Evolutionary conservation across 192 early-diverging fungal genomes (phyloP).

Genomic region (Coemansia javaensis): DNA sequence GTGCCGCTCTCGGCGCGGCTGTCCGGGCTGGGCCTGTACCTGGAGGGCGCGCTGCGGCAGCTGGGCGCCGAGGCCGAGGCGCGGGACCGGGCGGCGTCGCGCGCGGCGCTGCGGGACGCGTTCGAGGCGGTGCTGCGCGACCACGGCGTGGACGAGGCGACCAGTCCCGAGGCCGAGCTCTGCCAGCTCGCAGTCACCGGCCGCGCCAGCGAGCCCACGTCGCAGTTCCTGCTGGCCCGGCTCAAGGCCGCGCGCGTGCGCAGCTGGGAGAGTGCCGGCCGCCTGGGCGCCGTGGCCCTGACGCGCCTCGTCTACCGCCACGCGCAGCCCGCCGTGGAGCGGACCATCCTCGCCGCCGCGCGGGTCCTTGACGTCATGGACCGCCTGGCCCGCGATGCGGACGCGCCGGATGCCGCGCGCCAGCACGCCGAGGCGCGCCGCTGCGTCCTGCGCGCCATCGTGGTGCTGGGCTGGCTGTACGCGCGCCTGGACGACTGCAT

Average conservation of each 20-base stretch:
- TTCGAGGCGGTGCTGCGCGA: conserved; percentile 35
- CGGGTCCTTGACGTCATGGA: conserved; percentile 12
- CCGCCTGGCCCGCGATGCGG: not conserved
- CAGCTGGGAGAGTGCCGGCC: conserved; percentile 34
- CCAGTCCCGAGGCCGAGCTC: conserved; percentile 34
- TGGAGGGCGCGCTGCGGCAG: conserved; percentile 15
- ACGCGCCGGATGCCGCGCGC: too few species aligned
- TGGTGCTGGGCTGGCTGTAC: conserved; percentile 31
- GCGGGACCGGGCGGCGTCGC: conserved; percentile 18
- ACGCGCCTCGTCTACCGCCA: conserved; percentile 30
- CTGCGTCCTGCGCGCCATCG: conserved; percentile 15
- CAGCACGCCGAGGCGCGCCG: not conserved
- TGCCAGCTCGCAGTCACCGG: conserved; percentile 29
- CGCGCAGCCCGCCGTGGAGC: conserved; percentile 27
- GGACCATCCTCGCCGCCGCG: conserved; percentile 16
- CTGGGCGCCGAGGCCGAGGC: conserved; percentile 15
- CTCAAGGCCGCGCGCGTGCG: conserved; percentile 23
- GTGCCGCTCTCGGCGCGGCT: conserved; percentile 23
- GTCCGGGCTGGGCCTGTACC: conserved; percentile 23
- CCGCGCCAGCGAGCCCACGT: conserved; percentile 32
- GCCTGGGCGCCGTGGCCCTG: conserved; percentile 26
- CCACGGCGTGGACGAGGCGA: conserved; percentile 39
- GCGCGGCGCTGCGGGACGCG: conserved; percentile 5
- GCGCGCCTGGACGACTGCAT: conserved; percentile 23
- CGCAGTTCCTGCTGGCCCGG: conserved; percentile 43